Conservation (phyloP, 208 protist genomes). For the Leishmania aethiopica region DNA sequence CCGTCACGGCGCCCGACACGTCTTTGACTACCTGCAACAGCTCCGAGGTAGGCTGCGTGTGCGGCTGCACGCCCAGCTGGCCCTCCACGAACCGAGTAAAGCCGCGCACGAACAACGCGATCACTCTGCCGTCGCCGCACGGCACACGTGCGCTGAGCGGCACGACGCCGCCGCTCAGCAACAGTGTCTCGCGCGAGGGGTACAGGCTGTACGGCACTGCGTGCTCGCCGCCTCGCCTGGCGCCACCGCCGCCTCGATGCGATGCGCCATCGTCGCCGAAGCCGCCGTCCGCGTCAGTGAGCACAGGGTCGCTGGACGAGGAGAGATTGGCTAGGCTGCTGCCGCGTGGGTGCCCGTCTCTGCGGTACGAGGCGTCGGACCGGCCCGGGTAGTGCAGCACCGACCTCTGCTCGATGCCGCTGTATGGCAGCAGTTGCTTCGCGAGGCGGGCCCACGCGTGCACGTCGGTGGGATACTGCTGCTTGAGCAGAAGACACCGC, state of each 20-base stretch:
- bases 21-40: conserved; percentile 17
- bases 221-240: background rate
- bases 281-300: background rate
- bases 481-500: conserved; percentile 36
- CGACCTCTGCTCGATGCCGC: conserved; percentile 48
- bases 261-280: background rate
- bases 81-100: conserved; percentile 28
- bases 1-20: conserved; percentile 25
- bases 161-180: conserved; percentile 81
- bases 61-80: background rate
- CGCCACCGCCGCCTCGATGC: background rate
- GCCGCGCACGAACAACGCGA: conserved; percentile 43
- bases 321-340: background rate
- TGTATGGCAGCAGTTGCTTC: conserved; percentile 50
- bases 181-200: conserved; percentile 68
- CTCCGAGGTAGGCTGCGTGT: background rate
- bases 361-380: conserved; percentile 14
- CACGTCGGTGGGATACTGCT: conserved; percentile 30
- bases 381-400: conserved; percentile 75
- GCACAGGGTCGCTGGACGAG: background rate
- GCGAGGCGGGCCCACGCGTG: conserved; percentile 53
- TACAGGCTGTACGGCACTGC: conserved; percentile 18
- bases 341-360: background rate
- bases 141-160: conserved; percentile 75
- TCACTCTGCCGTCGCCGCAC: conserved; percentile 43